Evolutionary conservation across 768 basidiomycete species (phyloP), one percentile per base, ranked within the genome.

Genomic region (Symmetrospora coprosmae): DNA sequence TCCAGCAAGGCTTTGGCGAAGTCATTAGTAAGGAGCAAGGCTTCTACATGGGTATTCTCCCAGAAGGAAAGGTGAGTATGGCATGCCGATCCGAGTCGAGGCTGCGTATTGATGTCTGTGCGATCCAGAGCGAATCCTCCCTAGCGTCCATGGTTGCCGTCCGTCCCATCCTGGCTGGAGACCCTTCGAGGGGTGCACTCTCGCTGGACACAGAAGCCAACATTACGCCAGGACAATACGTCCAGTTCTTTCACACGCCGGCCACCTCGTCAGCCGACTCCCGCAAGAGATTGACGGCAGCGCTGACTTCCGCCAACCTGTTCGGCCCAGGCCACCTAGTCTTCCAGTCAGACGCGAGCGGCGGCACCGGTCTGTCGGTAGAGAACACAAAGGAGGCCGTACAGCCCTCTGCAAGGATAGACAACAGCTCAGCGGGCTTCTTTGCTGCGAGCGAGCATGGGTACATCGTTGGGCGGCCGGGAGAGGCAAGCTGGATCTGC

Each of bases 1-100:
- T 86, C 21, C 73, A 74, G 30, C 40, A 39, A 7, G 37, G 37
- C 41, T 27, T 58, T 13, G 40, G n/a, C 14, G 23, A 16, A 16
- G 40, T 31, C 37, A 46, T 58, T 14, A 38, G 28, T 33, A 58
- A 58, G 46, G 55, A 58, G 23, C 31, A 21, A 40, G 55, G 55
- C 21, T 58, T 58, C 21, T 58, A 58, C 30, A n/a, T 58, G 17
- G 55, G 40, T 6, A 58, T 58, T 45, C 34, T 58, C 21, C 55
- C 55, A 27, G 55, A 46, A 27, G 30, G 40, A 33, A 4, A 23
- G 55, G 55, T 58, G 43, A 46, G 55, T 34, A 6, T n/a, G n/a
- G n/a, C n/a, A n/a, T n/a, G n/a, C n/a, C n/a, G n/a, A n/a, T n/a
- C n/a, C n/a, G n/a, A n/a, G n/a, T n/a, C n/a, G n/a, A n/a, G n/a